A percentile compares a stretch with the other conserved stretches of the same genome.
Evolutionary conservation across 371 early-diverging fungal genomes (phyloP).

Genomic region (Parasitella parasitica): DNA sequence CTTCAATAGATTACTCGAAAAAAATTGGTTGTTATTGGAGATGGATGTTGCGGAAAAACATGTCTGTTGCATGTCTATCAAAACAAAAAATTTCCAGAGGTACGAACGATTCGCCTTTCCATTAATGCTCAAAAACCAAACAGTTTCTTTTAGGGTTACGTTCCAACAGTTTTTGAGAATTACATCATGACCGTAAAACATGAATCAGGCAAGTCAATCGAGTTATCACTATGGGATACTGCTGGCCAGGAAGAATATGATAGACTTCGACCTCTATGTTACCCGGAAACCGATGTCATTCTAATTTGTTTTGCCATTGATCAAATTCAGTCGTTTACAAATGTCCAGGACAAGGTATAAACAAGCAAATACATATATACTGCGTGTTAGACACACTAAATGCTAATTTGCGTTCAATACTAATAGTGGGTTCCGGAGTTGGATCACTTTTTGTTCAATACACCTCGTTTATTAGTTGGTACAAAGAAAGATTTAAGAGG

Average conservation of each 20-base stretch:
- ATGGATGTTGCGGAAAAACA: conserved; percentile 72
- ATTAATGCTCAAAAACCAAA: background rate
- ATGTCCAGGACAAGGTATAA: conserved; percentile 30
- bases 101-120: too few species aligned
- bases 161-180: conserved; percentile 79
- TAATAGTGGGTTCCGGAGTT: conserved; percentile 24
- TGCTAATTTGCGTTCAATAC: background rate
- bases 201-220: conserved; percentile 72
- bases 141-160: conserved; percentile 26
- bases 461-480: conserved; percentile 23
- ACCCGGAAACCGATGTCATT: conserved; percentile 50
- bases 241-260: conserved; percentile 69
- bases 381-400: background rate
- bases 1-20: conserved; percentile 13
- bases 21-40: conserved; percentile 78
- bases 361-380: background rate
- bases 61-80: conserved; percentile 62
- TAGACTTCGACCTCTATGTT: conserved; percentile 46
- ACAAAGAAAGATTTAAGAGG: conserved; percentile 21
- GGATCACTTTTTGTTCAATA: conserved; percentile 24
- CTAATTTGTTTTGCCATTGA: conserved; percentile 52
- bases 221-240: conserved; percentile 87
- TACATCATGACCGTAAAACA: conserved; percentile 73
- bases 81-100: conserved; percentile 63
- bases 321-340: conserved; percentile 40